Evolutionary conservation across 768 basidiomycete species (phyloP), one percentile per base, ranked within the genome.

Genomic region (Gymnopilus dilepis): DNA sequence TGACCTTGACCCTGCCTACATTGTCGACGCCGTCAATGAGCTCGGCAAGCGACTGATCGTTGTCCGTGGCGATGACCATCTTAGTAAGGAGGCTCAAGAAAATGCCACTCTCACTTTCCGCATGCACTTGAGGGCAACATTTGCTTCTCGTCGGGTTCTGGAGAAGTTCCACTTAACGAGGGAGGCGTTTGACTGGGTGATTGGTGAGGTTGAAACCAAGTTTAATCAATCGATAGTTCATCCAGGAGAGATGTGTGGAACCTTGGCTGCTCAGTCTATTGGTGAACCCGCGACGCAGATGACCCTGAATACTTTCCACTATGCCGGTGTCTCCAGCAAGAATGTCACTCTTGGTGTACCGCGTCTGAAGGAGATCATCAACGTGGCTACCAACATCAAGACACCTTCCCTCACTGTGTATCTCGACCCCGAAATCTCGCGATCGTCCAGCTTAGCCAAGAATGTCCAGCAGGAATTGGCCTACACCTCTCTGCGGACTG

Each of bases 231-330:
- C 97, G 2, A 68, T 97, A 2, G 95, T 86, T 9, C 91, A 97
- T 69, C 94, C 97, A 0, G 96, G 97, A 45, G 97, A 99, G 77
- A 99, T 99, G 97, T 99, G 97, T 66, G 97, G 97, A 43, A 97
- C 95, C 0, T 85, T 99, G 21, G 91, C 97, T 37, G 97, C 97
- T 0, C 97, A 99, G 78, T 99, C 97, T 0, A 99, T 99, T 66
- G 97, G 97, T 75, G 97, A 99, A 80, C 97, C 97, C 0, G 97
- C 97, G 4, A 99, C 97, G 0, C 97, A 99, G 78, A 99, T 99
- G 97, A 99, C 97, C 6, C 77, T 99, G 60, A 99, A 99, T 76
- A 99, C 97, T 0, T 99, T 99, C 92, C 97, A 99, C 77, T 99
- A 98, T 74, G 97, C 97, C 62, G 97, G 97, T 89, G 97, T 99